phyloP scores from a whole-genome alignment of 345 rosid species.

The Melaleuca quinquenervia region DNA sequence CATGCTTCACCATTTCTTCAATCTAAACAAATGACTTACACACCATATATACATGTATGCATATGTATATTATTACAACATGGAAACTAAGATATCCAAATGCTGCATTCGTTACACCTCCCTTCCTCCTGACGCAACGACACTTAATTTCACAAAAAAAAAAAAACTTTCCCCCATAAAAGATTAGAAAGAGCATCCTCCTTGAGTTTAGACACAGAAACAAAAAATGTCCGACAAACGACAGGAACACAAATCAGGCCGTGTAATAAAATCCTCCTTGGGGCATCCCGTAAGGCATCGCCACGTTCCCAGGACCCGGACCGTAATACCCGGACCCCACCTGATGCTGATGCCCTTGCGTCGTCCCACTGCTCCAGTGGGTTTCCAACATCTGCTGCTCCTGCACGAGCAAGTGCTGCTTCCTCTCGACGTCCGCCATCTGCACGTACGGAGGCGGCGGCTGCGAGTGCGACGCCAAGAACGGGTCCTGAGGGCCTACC shows the following conservation, averaged over 20 bases:
- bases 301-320: slow-evolving; percentile 10
- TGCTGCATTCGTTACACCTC: not conserved
- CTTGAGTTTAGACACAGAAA: not conserved
- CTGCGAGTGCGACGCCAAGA: slow-evolving; percentile 28
- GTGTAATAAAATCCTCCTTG: not conserved
- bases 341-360: slow-evolving; percentile 47
- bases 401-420: slow-evolving; percentile 46
- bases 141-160: not conserved
- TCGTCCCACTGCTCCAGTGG: slow-evolving; percentile 33
- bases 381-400: slow-evolving; percentile 56
- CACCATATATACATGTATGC: not conserved
- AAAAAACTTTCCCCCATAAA: fast-evolving
- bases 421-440: slow-evolving; percentile 62
- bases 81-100: not conserved
- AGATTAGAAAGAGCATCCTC: not conserved
- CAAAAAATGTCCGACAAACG: not conserved
- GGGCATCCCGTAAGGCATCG: slow-evolving; percentile 32
- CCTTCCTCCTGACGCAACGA: not conserved
- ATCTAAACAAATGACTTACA: not conserved
- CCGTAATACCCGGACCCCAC: slow-evolving; percentile 24
- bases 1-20: not conserved
- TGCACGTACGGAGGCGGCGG: slow-evolving; percentile 62
- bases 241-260: not conserved
- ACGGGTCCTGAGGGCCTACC: slow-evolving; percentile 28
- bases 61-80: not conserved